A percentile compares a stretch with the other conserved stretches of the same genome.
These are phyloP conservation scores for Cutaneotrichosporon sp. DNA, from an alignment of 1,284 basidiomycete species.

Conservation along the genomic window DNA sequence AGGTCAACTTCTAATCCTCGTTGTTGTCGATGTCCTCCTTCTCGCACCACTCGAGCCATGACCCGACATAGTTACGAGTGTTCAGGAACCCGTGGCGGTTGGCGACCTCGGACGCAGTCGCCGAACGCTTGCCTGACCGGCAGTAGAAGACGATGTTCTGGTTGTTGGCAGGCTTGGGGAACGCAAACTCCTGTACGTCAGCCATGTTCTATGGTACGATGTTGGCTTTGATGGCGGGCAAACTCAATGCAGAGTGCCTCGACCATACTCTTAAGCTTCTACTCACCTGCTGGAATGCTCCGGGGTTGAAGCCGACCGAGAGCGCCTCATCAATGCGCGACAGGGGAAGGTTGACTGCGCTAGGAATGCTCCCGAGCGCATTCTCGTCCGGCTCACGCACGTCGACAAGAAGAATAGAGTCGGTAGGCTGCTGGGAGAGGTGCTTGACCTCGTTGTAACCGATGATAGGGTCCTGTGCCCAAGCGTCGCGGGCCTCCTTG, in stretches of 20 bases:
- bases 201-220: not conserved
- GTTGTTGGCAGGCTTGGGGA: constrained; percentile 70
- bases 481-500: constrained; percentile 25
- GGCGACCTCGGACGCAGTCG: constrained; percentile 79
- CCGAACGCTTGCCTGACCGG: constrained; percentile 80
- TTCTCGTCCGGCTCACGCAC: constrained; percentile 94
- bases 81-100: constrained; percentile 76
- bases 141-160: constrained; percentile 94
- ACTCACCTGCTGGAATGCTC: constrained; percentile 61
- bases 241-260: not conserved
- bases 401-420: constrained; percentile 82
- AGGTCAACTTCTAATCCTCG: constrained; percentile 1
- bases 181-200: constrained; percentile 63
- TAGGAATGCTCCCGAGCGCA: constrained; percentile 90
- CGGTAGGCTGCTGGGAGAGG: constrained; percentile 72
- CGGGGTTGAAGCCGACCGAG: constrained; percentile 57
- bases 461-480: constrained; percentile 58
- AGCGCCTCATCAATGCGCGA: constrained; percentile 73
- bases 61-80: constrained; percentile 87
- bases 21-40: constrained; percentile 19
- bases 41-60: constrained; percentile 85
- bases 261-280: too few species aligned
- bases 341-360: constrained; percentile 89
- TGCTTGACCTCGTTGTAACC: constrained; percentile 82
- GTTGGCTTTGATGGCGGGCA: not conserved